Evolutionary conservation across 345 rosid genomes (phyloP), one percentile per base, ranked within the genome.

Genomic region (Rhodamnia argentea): DNA sequence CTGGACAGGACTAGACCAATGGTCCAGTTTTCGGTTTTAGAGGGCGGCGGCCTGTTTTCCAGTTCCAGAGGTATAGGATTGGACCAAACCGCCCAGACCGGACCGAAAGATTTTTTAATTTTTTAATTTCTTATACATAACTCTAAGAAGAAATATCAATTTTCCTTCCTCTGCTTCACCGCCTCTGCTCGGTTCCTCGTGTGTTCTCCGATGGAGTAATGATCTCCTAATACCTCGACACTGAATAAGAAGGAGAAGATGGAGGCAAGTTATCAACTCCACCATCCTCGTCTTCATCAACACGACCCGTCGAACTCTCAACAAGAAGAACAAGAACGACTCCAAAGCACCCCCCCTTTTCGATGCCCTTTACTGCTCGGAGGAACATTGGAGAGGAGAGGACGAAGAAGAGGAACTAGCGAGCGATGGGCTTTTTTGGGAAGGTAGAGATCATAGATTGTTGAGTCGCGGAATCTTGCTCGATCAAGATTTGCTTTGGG

Each of bases 321-420:
- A 37, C 55, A 52, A 37, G 42, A 82, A 37, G 57, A 50, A 26
- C 56, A 82, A 82, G 42, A 76, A 15, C 23, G 51, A 4, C 52
- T 14, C 51, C 44, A 76, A 42, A 76, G 22, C n/a, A 3, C 52
- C 22, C 51, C 52, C 23, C 47, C 57, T 22, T 16, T 82, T 50
- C 56, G 93, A 90, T 76, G 83, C 90, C 40, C 94, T 93, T 56
- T 92, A 90, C 86, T 94, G 94, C 83, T 84, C 90, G 4, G 94
- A 94, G 83, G 92, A 92, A 57, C 90, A 90, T 37, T 94, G 90
- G 89, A 92, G 47, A 44, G 47, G 47, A 44, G 92, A 84, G 22
- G 60, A 59, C 0, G 59, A 64, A 18, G 83, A 40, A 26, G 91
- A 76, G 83, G 52, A 59, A 16, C 8, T 64, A 10, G 75, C 42